A percentile compares a stretch with the other conserved stretches of the same genome.
phyloP scores from a whole-genome alignment of 192 early-diverging fungal species.

The Mortierella claussenii region DNA sequence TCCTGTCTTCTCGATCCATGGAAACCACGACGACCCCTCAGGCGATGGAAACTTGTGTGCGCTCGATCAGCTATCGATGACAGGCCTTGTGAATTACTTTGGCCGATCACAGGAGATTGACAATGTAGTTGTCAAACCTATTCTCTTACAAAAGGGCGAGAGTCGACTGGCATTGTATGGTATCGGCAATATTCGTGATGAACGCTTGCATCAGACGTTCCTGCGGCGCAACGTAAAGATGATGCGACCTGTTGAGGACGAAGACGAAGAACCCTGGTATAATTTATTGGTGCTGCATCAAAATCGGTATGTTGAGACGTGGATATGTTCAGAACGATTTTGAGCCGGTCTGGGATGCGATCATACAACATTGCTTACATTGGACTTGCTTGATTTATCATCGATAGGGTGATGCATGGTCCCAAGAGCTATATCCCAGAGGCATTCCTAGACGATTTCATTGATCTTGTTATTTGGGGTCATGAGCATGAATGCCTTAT shows the following conservation, averaged over 20 bases:
- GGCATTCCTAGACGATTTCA: conserved; percentile 80
- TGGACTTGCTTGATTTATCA: not conserved
- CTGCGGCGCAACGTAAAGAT: conserved; percentile 75
- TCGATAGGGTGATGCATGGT: conserved; percentile 73
- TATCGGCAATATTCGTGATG: conserved; percentile 93
- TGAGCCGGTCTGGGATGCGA: too few relatives aligned
- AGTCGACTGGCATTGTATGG: conserved; percentile 88
- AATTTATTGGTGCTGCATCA: conserved; percentile 94
- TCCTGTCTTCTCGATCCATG: conserved; percentile 96
- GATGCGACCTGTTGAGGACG: conserved; percentile 72
- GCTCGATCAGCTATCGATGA: conserved; percentile 80
- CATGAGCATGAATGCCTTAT: conserved; percentile 97
- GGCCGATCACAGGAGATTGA: conserved; percentile 79
- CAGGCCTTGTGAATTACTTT: conserved; percentile 95
- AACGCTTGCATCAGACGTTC: conserved; percentile 86
- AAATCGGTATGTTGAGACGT: conserved; percentile 70
- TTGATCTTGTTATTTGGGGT: conserved; percentile 93
- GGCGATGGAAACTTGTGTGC: conserved; percentile 87
- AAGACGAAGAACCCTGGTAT: conserved; percentile 79
- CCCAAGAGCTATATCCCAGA: conserved; percentile 90
- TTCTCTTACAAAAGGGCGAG: conserved; percentile 82
- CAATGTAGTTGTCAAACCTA: conserved; percentile 80
- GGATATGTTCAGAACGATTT: not conserved
- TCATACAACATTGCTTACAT: too few relatives aligned
- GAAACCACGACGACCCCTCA: conserved; percentile 96